Conservation (phyloP, 192 early-diverging fungal species). For the Coemansia umbellata region DNA sequence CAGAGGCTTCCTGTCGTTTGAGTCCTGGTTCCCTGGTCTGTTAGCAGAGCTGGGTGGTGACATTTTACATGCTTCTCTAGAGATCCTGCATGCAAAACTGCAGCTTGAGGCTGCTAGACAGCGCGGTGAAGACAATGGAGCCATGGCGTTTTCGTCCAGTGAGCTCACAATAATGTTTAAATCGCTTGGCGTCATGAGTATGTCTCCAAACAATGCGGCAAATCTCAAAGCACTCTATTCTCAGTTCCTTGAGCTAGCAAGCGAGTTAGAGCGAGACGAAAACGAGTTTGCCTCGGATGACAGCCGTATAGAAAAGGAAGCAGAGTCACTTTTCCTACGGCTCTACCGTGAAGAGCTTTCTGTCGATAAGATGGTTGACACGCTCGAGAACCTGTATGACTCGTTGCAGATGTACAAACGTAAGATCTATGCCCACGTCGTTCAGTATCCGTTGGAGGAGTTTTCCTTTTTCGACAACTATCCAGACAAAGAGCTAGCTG, state of each 20-base stretch:
- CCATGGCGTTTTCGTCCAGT: constrained; percentile 22
- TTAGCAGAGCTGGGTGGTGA: constrained; percentile 43
- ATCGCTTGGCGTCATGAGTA: constrained; percentile 20
- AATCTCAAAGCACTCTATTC: constrained; percentile 53
- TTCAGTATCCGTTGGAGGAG: constrained; percentile 94
- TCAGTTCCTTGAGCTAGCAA: constrained; percentile 42
- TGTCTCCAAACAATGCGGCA: constrained; percentile 51
- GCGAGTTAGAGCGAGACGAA: constrained; percentile 37
- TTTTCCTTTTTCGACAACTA: constrained; percentile 93
- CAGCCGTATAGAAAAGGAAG: constrained; percentile 48
- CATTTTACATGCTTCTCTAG: constrained; percentile 48
- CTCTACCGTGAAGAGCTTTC: constrained; percentile 57
- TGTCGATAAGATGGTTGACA: constrained; percentile 80
- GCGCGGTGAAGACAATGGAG: constrained; percentile 44
- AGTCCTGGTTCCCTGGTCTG: constrained; percentile 48
- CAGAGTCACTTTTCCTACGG: constrained; percentile 46
- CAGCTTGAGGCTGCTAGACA: constrained; percentile 48
- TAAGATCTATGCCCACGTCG: constrained; percentile 85
- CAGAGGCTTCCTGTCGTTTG: constrained; percentile 46
- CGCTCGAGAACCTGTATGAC: constrained; percentile 74
- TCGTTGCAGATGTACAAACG: constrained; percentile 71
- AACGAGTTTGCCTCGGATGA: constrained; percentile 40
- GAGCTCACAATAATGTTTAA: constrained; percentile 51
- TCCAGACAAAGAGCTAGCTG: constrained; percentile 84
- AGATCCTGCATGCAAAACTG: constrained; percentile 50